phyloP scores from a whole-genome alignment of 306 rosid genomes.

The Argentina anserina region DNA sequence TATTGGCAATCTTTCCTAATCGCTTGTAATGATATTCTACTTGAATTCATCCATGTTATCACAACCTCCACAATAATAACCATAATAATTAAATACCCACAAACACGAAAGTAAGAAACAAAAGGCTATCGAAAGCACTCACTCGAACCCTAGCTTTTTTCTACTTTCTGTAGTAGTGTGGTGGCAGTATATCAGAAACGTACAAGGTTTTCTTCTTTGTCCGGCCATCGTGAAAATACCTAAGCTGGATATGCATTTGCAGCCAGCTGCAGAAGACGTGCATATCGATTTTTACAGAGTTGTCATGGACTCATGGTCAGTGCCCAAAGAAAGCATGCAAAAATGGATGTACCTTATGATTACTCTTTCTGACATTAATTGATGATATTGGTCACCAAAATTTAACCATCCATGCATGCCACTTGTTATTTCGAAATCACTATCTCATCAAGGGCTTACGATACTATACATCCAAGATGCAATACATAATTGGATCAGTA shows the following conservation, averaged over 20 bases:
- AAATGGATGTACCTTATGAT: conserved; percentile 5
- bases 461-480: neutral
- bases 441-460: neutral
- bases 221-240: conserved; percentile 14
- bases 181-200: conserved; percentile 23
- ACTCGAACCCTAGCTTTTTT: conserved; percentile 18
- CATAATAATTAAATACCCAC: conserved; percentile 24
- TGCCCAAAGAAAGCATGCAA: conserved; percentile 10
- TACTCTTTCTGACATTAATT: neutral
- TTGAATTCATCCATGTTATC: conserved; percentile 49
- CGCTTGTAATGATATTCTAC: conserved; percentile 48
- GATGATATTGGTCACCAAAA: neutral
- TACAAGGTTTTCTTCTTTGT: conserved; percentile 19
- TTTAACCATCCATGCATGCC: too few relatives aligned
- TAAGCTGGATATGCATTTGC: conserved; percentile 3
- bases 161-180: conserved; percentile 13
- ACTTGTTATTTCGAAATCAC: neutral
- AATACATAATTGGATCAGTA: neutral
- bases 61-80: conserved; percentile 33
- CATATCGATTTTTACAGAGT: neutral
- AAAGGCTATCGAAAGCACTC: conserved; percentile 10
- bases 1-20: conserved; percentile 39
- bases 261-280: conserved; percentile 2
- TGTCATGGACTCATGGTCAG: conserved; percentile 4
- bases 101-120: conserved; percentile 5